Conservation (phyloP, 129 eudicot species). For the Sambucus nigra region DNA sequence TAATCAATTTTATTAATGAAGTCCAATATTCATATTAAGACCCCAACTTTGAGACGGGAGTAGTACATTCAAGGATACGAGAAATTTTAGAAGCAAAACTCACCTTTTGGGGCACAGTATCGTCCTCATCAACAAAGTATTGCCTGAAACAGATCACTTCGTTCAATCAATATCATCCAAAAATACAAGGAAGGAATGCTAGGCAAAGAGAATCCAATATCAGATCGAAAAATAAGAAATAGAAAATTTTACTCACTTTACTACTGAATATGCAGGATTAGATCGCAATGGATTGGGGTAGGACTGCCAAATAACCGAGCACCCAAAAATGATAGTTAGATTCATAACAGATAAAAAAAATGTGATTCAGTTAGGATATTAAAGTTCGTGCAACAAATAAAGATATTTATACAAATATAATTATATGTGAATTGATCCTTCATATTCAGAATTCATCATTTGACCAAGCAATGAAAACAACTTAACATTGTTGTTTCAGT, state of each 20-base stretch:
- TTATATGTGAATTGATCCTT: background rate
- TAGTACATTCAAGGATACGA: background rate
- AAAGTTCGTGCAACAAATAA: background rate
- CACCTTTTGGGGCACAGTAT: slow-evolving; percentile 81
- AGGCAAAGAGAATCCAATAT: background rate
- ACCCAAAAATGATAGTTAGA: slow-evolving; percentile 1
- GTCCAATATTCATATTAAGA: background rate
- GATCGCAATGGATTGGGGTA: slow-evolving; percentile 80
- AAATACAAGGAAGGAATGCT: background rate
- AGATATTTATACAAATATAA: too few relatives aligned
- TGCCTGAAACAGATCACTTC: slow-evolving; percentile 52
- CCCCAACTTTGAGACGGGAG: background rate
- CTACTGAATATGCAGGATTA: slow-evolving; percentile 94
- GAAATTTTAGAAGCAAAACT: background rate
- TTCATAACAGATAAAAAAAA: background rate
- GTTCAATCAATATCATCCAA: background rate
- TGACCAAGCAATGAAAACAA: background rate
- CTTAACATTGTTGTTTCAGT: too few relatives aligned
- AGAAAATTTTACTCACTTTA: slow-evolving; percentile 53
- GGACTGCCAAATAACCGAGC: slow-evolving; percentile 35
- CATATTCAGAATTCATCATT: background rate
- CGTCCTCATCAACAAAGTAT: slow-evolving; percentile 70
- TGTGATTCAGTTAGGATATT: background rate
- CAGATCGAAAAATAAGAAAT: background rate
- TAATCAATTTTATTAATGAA: background rate